Evolutionary conservation across 2,329 filamentous ascomycete genomes (phyloP), one percentile per base, ranked within the genome.

Genomic region (Fusarium metavorans): DNA sequence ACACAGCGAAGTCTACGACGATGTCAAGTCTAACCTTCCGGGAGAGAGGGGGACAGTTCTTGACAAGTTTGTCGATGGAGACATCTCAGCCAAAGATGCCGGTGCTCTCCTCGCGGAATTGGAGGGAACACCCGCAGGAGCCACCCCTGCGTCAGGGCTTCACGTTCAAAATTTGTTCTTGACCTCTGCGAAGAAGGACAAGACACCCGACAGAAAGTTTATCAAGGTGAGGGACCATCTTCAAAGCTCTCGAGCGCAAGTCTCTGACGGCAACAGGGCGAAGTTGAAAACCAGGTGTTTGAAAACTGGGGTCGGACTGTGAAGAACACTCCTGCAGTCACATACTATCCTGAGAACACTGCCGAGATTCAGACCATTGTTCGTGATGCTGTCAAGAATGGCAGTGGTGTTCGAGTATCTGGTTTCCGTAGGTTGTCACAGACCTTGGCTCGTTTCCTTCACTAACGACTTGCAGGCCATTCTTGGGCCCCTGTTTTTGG

Each of bases 371-470:
- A 52, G 6, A 52, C 48, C 6, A 52, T 52, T 30, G 27, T 52
- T 32, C 48, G 48, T 0, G 48, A 32, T 20, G 48, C 48, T 0
- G 48, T 52, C 27, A 52, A 52, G 25, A 52, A 30, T 13, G 43
- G 23, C 25, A 32, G 48, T 3, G 27, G 48, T 8, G 48, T 52
- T 32, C 48, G 48, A 14, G 48, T 52, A 30, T 52, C 48, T 0
- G 48, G 48, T 20, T 52, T 52, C 18, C 48, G 48, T 52, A 14
- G 32, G 27, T 2, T 13, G 3, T 5, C 18, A 13, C 6, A 8
- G 2, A 0, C 4, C 6, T 30, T 14, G 27, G 9, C 32, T 10
- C 1, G 16, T 13, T 14, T 13, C 18, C 10, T 32, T 5, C 0
- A 4, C 48, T 32, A 32, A 52, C 18, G 4, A 0, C 18, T n/a